Percentiles rank a stretch among this genome's conserved stretches.
phyloP scores from a whole-genome alignment of 2,329 filamentous ascomycete genomes.

The Aureobasidium sp. region DNA sequence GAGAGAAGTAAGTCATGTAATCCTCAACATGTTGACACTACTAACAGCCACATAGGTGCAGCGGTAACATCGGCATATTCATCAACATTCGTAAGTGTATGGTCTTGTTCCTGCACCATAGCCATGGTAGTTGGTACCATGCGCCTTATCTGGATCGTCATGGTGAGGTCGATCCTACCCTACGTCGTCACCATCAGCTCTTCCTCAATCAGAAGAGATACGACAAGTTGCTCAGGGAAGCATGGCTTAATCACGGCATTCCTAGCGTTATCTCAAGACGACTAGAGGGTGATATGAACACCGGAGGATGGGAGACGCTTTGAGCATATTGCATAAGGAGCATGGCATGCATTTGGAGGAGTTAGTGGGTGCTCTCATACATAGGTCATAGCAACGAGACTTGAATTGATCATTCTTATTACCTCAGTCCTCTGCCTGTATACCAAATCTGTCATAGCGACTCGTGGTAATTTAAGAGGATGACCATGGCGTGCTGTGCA shows the following conservation, averaged over 20 bases:
- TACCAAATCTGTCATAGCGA: too few relatives aligned
- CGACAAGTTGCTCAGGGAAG: slow-evolving; percentile 74
- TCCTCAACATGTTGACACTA: not conserved
- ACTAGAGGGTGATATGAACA: slow-evolving; percentile 92
- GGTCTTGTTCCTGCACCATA: slow-evolving; percentile 76
- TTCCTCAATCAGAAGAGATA: slow-evolving; percentile 93
- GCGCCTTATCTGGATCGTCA: slow-evolving; percentile 95
- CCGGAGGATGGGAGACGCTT: slow-evolving; percentile 87
- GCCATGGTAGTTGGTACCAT: slow-evolving; percentile 73
- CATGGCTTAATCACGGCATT: slow-evolving; percentile 81
- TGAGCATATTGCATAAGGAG: slow-evolving; percentile 10
- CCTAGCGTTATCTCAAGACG: slow-evolving; percentile 84
- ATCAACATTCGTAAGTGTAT: slow-evolving; percentile 96
- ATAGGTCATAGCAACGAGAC: not conserved
- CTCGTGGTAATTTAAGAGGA: too few relatives aligned
- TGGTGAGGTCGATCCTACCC: slow-evolving; percentile 87
- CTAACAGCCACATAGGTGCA: slow-evolving; percentile 47
- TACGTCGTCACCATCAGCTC: slow-evolving; percentile 76
- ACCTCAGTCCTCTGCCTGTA: too few relatives aligned
- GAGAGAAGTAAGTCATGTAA: slow-evolving; percentile 60
- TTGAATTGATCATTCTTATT: not conserved
- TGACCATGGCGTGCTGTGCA: slow-evolving; percentile 13
- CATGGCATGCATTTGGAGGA: not conserved
- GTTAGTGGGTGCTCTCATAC: not conserved
- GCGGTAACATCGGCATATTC: slow-evolving; percentile 84